A percentile compares a stretch with the other conserved stretches of the same genome.
These are phyloP conservation scores for Tremella yokohamensis DNA, from an alignment of 768 basidiomycete species.

Conservation along the genomic window DNA sequence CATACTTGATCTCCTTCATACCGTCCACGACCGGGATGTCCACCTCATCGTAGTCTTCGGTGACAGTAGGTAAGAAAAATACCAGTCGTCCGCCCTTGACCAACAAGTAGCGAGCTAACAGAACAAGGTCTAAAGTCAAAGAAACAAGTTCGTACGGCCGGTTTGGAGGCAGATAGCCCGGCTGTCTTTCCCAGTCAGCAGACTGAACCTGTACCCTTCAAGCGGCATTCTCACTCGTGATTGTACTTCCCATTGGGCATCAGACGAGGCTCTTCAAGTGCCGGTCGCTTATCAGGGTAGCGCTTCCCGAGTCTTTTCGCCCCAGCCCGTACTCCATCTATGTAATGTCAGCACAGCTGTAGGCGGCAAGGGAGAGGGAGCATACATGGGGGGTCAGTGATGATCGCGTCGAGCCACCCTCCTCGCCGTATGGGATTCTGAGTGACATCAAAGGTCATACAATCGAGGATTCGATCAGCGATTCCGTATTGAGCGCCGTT, in stretches of 20 bases:
- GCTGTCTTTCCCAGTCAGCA: not conserved
- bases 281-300: constrained; percentile 31
- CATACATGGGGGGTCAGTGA: constrained; percentile 92
- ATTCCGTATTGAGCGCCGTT: constrained; percentile 83
- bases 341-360: constrained; percentile 6
- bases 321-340: constrained; percentile 77
- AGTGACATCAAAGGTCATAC: constrained; percentile 90
- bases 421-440: constrained; percentile 83
- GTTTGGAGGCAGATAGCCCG: constrained; percentile 74
- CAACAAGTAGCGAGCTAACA: constrained; percentile 75
- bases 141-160: constrained; percentile 87
- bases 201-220: not conserved
- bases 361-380: constrained; percentile 7
- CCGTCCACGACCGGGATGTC: constrained; percentile 78
- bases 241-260: constrained; percentile 49
- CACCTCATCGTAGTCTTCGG: constrained; percentile 81
- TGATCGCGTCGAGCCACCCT: constrained; percentile 84
- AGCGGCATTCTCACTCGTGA: constrained; percentile 47
- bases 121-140: constrained; percentile 74
- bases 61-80: constrained; percentile 77
- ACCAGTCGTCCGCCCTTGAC: constrained; percentile 84
- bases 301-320: constrained; percentile 53
- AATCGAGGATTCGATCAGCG: constrained; percentile 68
- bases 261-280: constrained; percentile 41
- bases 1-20: constrained; percentile 62